phyloP scores from a whole-genome alignment of 805 yeast genomes.

The Alloascoidea africana region DNA sequence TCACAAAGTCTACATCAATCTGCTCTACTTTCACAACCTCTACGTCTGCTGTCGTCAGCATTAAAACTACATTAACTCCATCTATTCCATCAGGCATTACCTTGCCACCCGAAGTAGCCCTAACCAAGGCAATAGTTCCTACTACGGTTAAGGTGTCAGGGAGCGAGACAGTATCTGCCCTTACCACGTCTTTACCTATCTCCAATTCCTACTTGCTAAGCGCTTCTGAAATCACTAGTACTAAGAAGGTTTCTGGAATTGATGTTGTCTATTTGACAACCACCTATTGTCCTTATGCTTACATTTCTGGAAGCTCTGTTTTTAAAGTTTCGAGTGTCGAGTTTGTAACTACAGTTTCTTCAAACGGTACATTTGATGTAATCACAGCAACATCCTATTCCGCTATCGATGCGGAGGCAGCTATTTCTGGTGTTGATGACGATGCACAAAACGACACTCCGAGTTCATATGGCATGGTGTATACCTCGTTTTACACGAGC shows the following conservation, averaged over 20 bases:
- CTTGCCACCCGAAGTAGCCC: background rate
- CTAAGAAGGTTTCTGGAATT: background rate
- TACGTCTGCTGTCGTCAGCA: background rate
- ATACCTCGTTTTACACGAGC: too few species aligned
- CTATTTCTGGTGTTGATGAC: conserved; percentile 1
- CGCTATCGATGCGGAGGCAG: background rate
- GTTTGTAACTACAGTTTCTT: background rate
- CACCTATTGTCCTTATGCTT: background rate
- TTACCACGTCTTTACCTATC: background rate
- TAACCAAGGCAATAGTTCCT: background rate
- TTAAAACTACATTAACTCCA: background rate
- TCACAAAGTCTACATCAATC: too few species aligned
- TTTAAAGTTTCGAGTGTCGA: background rate
- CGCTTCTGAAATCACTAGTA: background rate
- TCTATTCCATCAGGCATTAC: background rate
- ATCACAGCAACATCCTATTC: background rate
- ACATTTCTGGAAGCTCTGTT: background rate
- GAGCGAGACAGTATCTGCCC: background rate
- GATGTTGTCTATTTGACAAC: background rate
- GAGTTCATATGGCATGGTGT: too few species aligned
- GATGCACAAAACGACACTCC: too few species aligned
- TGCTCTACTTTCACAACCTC: background rate
- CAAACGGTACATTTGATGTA: background rate
- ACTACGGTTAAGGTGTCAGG: background rate
- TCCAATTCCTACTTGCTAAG: background rate